Evolutionary conservation across 371 early-diverging fungal genomes (phyloP), one percentile per base, ranked within the genome.

Genomic region (Circinella minor): DNA sequence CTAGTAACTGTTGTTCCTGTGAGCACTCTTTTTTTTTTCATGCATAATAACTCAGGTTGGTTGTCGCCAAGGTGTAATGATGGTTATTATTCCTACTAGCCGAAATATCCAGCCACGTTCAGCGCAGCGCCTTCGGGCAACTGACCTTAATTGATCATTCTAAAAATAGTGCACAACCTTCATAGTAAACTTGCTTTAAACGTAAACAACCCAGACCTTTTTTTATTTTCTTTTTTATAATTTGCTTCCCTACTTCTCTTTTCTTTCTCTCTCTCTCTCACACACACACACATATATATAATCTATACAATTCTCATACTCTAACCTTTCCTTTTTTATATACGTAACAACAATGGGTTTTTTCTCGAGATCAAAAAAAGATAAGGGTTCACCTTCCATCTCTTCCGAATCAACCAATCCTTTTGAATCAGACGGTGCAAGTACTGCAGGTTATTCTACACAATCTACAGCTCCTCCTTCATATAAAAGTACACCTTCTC

Each of bases 321-420:
- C 65, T 14, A 4, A 38, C 34, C 65, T 34, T 36, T 37, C 47
- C 36, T 47, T 36, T n/a, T 43, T 20, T 27, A 10, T 5, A 7
- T 15, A 63, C 27, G 3, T 43, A 43, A 11, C 43, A 51, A 51
- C 3, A 27, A 65, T 65, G 65, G 60, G 60, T 5, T 27, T 27
- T 27, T 74, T 74, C 46, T 74, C 71, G 74, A 74, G 65, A 62
- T 57, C 57, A 27, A 70, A 71, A 49, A 74, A 74, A 47, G 71
- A 74, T 17, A 74, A 74, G 38, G 36, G 51, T 47, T 63, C 67
- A 10, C 68, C 67, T 39, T 46, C 73, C 43, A 63, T 51, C 9
- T 69, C 69, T 4, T 67, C 72, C 55, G 66, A 34, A 14, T 74
- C 74, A 1, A 74, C 70, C 18, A 74, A 74, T 55, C 74, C 74